Evolutionary conservation across 306 rosid genomes (phyloP).

Genomic region (Fragaria ananassa): DNA sequence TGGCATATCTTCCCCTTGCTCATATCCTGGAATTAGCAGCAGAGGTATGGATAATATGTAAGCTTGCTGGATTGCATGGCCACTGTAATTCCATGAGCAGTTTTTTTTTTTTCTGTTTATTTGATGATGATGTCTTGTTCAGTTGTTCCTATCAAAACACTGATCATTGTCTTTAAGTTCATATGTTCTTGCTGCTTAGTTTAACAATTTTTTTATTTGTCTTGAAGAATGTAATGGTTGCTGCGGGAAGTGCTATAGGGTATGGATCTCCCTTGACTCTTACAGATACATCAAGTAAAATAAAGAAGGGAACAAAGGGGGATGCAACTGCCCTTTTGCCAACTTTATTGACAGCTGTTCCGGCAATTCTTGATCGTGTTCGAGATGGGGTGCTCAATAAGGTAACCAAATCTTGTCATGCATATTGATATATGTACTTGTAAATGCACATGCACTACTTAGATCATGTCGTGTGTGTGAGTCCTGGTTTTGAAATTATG

Average conservation of each 20-base stretch:
- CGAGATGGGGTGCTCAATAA: slow-evolving; percentile 88
- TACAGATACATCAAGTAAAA: slow-evolving; percentile 92
- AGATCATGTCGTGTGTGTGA: not conserved
- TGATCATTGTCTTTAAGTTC: not conserved
- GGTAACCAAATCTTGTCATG: slow-evolving; percentile 48
- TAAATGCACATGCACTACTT: not conserved
- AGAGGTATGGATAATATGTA: slow-evolving; percentile 58
- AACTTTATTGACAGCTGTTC: slow-evolving; percentile 89
- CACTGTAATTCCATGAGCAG: slow-evolving; percentile 18
- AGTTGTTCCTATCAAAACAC: not conserved
- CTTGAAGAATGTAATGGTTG: slow-evolving; percentile 66
- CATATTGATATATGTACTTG: slow-evolving; percentile 5
- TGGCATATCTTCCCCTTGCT: slow-evolving; percentile 93
- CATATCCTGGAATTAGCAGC: slow-evolving; percentile 97
- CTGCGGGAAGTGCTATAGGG: slow-evolving; percentile 87
- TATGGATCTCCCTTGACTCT: slow-evolving; percentile 93
- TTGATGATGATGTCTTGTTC: not conserved
- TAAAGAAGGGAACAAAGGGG: slow-evolving; percentile 81
- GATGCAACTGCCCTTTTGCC: slow-evolving; percentile 75
- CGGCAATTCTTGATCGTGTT: slow-evolving; percentile 97
- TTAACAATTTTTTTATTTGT: slow-evolving; percentile 31
- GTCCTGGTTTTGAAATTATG: slow-evolving; percentile 11
- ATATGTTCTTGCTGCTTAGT: slow-evolving; percentile 18
- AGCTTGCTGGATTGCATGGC: slow-evolving; percentile 19
- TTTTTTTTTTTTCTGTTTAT: slow-evolving; percentile 7